Base-by-base conservation (phyloP, 75 land plant genomes). In the Sequoia sempervirens region DNA sequence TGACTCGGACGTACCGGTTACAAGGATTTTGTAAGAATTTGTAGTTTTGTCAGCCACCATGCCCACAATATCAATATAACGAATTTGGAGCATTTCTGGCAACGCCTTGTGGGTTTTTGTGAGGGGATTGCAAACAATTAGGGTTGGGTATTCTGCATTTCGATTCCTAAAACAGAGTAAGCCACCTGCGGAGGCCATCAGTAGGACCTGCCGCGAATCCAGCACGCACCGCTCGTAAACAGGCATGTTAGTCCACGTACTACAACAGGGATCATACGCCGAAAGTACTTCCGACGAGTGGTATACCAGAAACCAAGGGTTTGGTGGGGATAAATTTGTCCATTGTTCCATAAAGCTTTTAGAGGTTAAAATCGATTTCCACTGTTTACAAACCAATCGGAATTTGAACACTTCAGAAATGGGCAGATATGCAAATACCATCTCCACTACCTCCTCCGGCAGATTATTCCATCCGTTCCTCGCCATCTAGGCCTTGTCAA, bases 121-220 rank as follows among this genome's bases (percentile, higher is more conserved):
- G 32, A 88, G 61, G 46, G 89, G 89, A 61, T 88, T 88, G 79
- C 89, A 88, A 4, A 88, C 88, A 61, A 41, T 86, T 23, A 84
- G 41, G 46, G 64, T 82, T 30, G 89, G 41, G 3, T 72, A 30
- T 8, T 84, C 85, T 28, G 85, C 43, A 28, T 88, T 81, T 28
- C 86, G 72, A 82, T n/a, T 85, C 47, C 85, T 86, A 80, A 86
- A 61, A 75, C 89, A 88, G 36, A 88, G 83, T 23, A 88, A 80
- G 23, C 89, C 89, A 18, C 88, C 89, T 3, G 84, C 84, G 3
- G 88, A 87, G 5, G 89, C 88, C 43, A 85, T 61, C 20, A 85
- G 45, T 4, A 86, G 82, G 26, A 88, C 81, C 17, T 52, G 79
- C 85, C 80, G 54, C 50, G 89, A 82, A 73, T 88, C 89, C 4